phyloP scores from a whole-genome alignment of 2,329 filamentous ascomycete genomes.

The Fusarium bulbicola region DNA sequence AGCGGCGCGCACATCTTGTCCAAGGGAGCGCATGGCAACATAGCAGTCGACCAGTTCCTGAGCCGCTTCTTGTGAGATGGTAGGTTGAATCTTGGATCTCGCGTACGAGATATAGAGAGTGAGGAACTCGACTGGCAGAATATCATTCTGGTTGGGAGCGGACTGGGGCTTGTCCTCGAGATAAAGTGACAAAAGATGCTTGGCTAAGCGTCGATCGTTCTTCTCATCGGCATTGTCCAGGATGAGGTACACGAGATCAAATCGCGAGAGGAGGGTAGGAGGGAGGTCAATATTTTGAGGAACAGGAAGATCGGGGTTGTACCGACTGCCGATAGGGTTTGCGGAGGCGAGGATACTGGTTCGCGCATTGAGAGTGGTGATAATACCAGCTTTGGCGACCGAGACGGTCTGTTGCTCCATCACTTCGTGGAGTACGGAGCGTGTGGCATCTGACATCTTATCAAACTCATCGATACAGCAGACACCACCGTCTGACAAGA shows the following conservation, averaged over 20 bases:
- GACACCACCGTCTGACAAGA: constrained; percentile 82
- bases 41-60: constrained; percentile 86
- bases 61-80: constrained; percentile 81
- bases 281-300: constrained; percentile 98
- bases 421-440: constrained; percentile 85
- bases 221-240: constrained; percentile 93
- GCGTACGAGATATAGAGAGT: constrained; percentile 98
- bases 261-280: constrained; percentile 92
- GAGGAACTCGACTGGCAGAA: constrained; percentile 92
- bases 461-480: constrained; percentile 89
- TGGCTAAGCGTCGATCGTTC: constrained; percentile 85
- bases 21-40: constrained; percentile 93
- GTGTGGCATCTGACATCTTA: constrained; percentile 83
- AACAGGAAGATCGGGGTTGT: constrained; percentile 94
- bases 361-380: constrained; percentile 93
- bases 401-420: constrained; percentile 91
- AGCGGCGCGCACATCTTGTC: constrained; percentile 83
- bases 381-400: constrained; percentile 91
- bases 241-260: constrained; percentile 96
- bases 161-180: constrained; percentile 93
- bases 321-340: constrained; percentile 97
- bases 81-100: constrained; percentile 83
- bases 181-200: constrained; percentile 95
- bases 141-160: constrained; percentile 76
- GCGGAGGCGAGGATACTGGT: constrained; percentile 96